Percentiles rank a stretch among this genome's conserved stretches.
Evolutionary conservation across 2,329 filamentous ascomycete genomes (phyloP).

Genomic region (Lasiodiplodia hormozganensis): DNA sequence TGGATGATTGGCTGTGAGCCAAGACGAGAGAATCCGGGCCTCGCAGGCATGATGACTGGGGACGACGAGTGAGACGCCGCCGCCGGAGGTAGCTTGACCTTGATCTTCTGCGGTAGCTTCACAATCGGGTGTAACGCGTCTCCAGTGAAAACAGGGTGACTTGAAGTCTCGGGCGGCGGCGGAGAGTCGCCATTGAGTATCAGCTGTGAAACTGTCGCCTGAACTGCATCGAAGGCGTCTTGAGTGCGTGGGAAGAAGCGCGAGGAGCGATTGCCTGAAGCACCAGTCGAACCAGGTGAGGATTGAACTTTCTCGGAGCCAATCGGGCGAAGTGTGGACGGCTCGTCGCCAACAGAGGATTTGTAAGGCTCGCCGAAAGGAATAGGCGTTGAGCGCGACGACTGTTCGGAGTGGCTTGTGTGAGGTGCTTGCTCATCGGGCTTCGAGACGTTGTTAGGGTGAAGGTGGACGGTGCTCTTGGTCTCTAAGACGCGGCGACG

Average conservation of each 20-base stretch:
- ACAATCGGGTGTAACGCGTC: slow-evolving; percentile 71
- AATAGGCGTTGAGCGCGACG: slow-evolving; percentile 17
- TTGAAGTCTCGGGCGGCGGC: slow-evolving; percentile 75
- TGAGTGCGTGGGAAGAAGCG: slow-evolving; percentile 44
- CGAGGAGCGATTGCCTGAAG: slow-evolving; percentile 34
- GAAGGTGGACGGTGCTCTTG: slow-evolving; percentile 18
- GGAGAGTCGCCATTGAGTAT: slow-evolving; percentile 43
- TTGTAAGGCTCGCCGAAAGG: slow-evolving; percentile 16
- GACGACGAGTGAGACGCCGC: slow-evolving; percentile 48
- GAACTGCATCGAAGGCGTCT: slow-evolving; percentile 12
- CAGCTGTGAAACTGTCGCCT: slow-evolving; percentile 18
- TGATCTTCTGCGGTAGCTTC: slow-evolving; percentile 72
- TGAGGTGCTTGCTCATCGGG: neutral
- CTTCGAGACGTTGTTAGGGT: neutral
- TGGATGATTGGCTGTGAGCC: slow-evolving; percentile 48
- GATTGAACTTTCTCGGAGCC: slow-evolving; percentile 26
- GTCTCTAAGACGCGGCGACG: slow-evolving; percentile 25
- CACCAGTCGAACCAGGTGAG: slow-evolving; percentile 18
- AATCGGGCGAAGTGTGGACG: slow-evolving; percentile 17
- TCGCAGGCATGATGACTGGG: slow-evolving; percentile 50
- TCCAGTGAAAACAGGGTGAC: slow-evolving; percentile 75
- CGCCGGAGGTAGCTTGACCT: slow-evolving; percentile 80
- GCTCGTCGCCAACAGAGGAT: neutral
- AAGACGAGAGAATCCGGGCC: slow-evolving; percentile 35
- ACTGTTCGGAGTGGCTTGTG: slow-evolving; percentile 4